Percentiles rank a stretch among this genome's conserved stretches.
These are phyloP conservation scores for Tuber magnatum DNA, from an alignment of 495 filamentous ascomycete species.

Conservation along the genomic window DNA sequence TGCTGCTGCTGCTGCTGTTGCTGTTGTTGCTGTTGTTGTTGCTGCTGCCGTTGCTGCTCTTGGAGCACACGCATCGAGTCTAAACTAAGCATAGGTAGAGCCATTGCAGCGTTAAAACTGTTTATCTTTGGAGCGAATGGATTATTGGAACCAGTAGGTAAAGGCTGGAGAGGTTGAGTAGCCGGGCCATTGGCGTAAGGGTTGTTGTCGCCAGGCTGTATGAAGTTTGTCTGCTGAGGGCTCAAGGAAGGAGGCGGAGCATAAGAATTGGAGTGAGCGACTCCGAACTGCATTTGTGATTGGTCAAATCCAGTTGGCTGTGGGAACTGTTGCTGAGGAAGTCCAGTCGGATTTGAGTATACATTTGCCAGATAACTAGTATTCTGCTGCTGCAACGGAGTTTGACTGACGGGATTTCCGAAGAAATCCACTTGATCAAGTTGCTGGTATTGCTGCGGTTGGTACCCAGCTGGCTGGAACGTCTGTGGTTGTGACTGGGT, in stretches of 20 bases:
- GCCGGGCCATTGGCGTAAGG: constrained; percentile 58
- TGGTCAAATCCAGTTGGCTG: constrained; percentile 52
- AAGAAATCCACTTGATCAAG: constrained; percentile 92
- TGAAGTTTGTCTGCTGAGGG: constrained; percentile 44
- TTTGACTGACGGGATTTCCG: constrained; percentile 71
- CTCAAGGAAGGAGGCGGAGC: constrained; percentile 47
- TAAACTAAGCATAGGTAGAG: constrained; percentile 39
- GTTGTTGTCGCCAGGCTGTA: constrained; percentile 75
- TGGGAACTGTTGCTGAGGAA: constrained; percentile 49
- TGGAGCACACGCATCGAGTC: constrained; percentile 10
- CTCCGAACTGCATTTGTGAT: constrained; percentile 46
- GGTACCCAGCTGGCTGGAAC: constrained; percentile 61
- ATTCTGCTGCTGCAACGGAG: constrained; percentile 54
- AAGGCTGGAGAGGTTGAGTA: constrained; percentile 53
- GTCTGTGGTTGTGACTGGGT: constrained; percentile 46
- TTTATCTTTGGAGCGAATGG: constrained; percentile 62
- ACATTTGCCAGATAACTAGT: constrained; percentile 81
- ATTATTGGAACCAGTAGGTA: constrained; percentile 89
- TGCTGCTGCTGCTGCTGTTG: constrained; percentile 25
- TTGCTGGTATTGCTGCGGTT: constrained; percentile 71
- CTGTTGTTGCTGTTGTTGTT: constrained; percentile 32
- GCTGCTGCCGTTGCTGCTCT: constrained; percentile 16
- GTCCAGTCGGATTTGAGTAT: constrained; percentile 68
- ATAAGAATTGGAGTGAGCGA: constrained; percentile 69
- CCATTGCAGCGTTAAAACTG: constrained; percentile 49